These are phyloP conservation scores for Fusarium redolens DNA, from an alignment of 2,329 filamentous ascomycete species.

Conservation along the genomic window DNA sequence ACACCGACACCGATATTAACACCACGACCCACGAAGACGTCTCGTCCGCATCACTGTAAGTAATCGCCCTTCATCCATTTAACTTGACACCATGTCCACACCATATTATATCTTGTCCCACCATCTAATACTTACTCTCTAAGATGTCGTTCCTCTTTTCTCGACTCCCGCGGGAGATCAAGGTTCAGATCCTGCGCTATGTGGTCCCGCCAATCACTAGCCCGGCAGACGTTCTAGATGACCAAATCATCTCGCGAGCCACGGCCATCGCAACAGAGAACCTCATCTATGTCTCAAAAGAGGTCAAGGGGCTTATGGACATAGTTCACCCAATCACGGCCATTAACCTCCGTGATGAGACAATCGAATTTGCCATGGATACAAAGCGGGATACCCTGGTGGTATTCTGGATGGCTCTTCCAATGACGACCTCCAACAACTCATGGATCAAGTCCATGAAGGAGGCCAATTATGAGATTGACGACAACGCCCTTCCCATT, in stretches of 20 bases:
- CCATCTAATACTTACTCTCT: background rate
- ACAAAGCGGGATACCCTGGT: background rate
- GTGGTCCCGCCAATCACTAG: background rate
- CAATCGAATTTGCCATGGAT: background rate
- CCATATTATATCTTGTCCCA: accelerated
- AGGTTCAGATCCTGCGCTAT: background rate
- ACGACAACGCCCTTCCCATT: background rate
- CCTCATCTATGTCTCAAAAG: background rate
- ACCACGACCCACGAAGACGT: accelerated
- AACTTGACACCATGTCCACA: background rate
- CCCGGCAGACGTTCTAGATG: background rate
- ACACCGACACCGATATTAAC: no score
- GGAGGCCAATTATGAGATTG: background rate
- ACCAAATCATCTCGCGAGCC: accelerated
- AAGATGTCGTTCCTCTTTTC: background rate
- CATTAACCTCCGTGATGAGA: accelerated
- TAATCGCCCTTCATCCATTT: no score
- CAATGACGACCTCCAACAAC: accelerated
- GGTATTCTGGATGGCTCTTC: background rate
- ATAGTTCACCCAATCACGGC: background rate
- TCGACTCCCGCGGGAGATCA: background rate
- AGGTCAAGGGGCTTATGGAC: background rate
- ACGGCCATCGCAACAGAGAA: no score
- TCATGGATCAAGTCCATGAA: background rate
- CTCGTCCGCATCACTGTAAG: background rate